phyloP scores from a whole-genome alignment of 495 filamentous ascomycete genomes.

The Hypomontagnella monticulosa region DNA sequence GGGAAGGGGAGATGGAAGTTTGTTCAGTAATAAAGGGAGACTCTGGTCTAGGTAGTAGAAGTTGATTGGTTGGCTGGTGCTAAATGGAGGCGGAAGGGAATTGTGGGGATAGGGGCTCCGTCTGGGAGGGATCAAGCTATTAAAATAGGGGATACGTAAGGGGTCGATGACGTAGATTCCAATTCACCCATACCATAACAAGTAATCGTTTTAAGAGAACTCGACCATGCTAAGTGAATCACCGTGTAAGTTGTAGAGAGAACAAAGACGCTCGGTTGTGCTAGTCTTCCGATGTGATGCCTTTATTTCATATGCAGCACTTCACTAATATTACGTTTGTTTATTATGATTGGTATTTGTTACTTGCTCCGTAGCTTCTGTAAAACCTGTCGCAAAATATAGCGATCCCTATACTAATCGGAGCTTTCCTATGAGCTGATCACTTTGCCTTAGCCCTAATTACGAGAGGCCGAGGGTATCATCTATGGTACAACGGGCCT shows the following conservation, averaged over 20 bases:
- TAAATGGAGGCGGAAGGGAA: background rate
- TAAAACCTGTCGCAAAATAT: background rate
- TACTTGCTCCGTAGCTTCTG: background rate
- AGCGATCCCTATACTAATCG: background rate
- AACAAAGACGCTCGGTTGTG: no score
- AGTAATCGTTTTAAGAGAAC: no score
- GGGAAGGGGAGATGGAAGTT: background rate
- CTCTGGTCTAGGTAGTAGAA: no score
- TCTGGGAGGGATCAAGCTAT: background rate
- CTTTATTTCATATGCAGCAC: no score
- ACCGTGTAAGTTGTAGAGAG: no score
- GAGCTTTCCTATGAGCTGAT: background rate
- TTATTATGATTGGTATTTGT: background rate
- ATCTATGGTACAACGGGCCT: conserved; percentile 31
- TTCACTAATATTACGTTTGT: no score
- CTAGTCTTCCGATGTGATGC: no score
- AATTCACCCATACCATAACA: no score
- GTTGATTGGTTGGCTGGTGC: conserved; percentile 2
- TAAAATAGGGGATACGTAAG: no score
- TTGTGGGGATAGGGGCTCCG: conserved; percentile 12
- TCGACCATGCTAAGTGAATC: no score
- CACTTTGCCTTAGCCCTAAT: conserved; percentile 30
- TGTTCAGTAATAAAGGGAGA: conserved; percentile 1
- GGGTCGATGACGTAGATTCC: no score
- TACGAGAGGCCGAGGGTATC: conserved; percentile 40